These are phyloP conservation scores for Debaryomyces tyrocola DNA, from an alignment of 805 yeast species.

Conservation along the genomic window DNA sequence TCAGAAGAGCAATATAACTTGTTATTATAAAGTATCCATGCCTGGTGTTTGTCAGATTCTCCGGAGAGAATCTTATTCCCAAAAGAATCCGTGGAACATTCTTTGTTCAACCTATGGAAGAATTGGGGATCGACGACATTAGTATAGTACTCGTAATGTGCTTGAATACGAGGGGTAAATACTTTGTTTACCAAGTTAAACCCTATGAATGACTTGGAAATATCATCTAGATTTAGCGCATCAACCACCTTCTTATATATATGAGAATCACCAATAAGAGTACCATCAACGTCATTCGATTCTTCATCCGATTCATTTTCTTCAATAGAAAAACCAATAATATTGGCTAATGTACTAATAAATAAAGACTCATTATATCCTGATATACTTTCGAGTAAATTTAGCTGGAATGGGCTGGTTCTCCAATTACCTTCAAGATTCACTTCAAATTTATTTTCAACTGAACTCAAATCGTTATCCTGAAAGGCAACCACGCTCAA, in stretches of 20 bases:
- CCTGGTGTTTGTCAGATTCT: conserved; percentile 16
- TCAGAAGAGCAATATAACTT: conserved; percentile 62
- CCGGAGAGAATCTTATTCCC: conserved; percentile 25
- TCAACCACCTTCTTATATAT: conserved; percentile 5
- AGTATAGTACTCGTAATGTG: conserved; percentile 58
- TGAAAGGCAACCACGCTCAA: not conserved
- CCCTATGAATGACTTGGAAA: conserved; percentile 30
- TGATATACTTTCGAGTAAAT: conserved; percentile 43
- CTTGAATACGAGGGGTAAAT: conserved; percentile 60
- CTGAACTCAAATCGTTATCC: not conserved
- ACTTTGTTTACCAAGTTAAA: conserved; percentile 48
- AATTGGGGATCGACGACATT: conserved; percentile 27
- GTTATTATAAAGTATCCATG: conserved; percentile 56
- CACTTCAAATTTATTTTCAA: not conserved
- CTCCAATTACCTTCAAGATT: conserved; percentile 38
- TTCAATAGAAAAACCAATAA: conserved; percentile 7
- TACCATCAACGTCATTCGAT: conserved; percentile 5
- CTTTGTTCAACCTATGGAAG: conserved; percentile 14
- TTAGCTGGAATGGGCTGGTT: conserved; percentile 40
- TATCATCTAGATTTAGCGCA: conserved; percentile 8
- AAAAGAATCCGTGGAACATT: conserved; percentile 31
- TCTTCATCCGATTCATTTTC: conserved; percentile 10
- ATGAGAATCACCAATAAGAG: conserved; percentile 2
- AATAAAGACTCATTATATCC: conserved; percentile 37
- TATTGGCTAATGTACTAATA: conserved; percentile 25